Percentiles rank a stretch among this genome's conserved stretches.
These are phyloP conservation scores for Thalassiosira delicatula DNA, from an alignment of 352 stramenopile genomes.

Conservation along the genomic window DNA sequence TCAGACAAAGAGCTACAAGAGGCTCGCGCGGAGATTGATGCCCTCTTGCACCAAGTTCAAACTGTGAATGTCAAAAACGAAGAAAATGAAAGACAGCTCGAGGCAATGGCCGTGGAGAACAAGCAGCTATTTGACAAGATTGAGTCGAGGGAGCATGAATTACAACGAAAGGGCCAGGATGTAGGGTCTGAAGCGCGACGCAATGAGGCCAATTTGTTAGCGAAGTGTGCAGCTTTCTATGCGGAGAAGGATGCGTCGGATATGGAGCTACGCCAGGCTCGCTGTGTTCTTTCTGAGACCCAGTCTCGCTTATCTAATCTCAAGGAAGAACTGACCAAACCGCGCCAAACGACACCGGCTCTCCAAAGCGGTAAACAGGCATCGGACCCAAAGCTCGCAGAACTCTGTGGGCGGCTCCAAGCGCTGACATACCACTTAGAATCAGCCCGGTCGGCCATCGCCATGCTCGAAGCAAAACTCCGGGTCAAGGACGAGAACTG, in stretches of 20 bases:
- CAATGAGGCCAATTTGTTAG: background rate
- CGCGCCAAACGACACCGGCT: background rate
- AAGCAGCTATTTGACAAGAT: slow-evolving; percentile 21
- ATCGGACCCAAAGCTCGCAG: slow-evolving; percentile 37
- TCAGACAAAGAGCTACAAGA: no score
- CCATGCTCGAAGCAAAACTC: slow-evolving; percentile 56
- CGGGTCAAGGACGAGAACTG: slow-evolving; percentile 65
- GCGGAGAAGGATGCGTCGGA: slow-evolving; percentile 22
- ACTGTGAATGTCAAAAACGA: slow-evolving; percentile 20
- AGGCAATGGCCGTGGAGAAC: slow-evolving; percentile 41
- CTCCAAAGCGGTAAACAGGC: slow-evolving; percentile 13
- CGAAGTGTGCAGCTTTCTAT: background rate
- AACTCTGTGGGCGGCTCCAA: slow-evolving; percentile 33
- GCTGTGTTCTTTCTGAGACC: slow-evolving; percentile 25
- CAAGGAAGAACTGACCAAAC: slow-evolving; percentile 20
- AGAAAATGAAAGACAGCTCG: slow-evolving; percentile 23
- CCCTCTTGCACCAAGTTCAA: background rate
- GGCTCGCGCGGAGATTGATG: no score
- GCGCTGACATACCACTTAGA: slow-evolving; percentile 47
- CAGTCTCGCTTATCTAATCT: slow-evolving; percentile 25
- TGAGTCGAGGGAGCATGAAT: slow-evolving; percentile 24
- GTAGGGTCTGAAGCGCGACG: background rate
- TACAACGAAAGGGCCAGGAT: background rate
- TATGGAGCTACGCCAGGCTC: slow-evolving; percentile 5
- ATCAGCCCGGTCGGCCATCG: slow-evolving; percentile 45